A percentile compares a stretch with the other conserved stretches of the same genome.
These are phyloP conservation scores for Globisporangium apiculatum DNA, from an alignment of 352 stramenopile species.

Conservation along the genomic window DNA sequence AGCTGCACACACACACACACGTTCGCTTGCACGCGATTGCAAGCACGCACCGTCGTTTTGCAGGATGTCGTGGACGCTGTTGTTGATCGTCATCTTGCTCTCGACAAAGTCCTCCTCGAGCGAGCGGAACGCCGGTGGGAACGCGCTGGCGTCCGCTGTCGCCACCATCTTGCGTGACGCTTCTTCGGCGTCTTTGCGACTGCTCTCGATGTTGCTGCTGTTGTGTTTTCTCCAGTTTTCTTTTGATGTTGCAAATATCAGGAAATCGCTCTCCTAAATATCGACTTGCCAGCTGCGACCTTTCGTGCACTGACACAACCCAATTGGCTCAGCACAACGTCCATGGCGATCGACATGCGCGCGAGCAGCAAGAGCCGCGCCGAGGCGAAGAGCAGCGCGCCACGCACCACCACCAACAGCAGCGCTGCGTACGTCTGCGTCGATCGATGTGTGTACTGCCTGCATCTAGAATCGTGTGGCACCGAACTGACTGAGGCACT, in stretches of 20 bases:
- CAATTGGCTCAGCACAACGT: no score
- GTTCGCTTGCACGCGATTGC: no score
- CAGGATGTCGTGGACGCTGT: slow-evolving; percentile 60
- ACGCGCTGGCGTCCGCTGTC: slow-evolving; percentile 15
- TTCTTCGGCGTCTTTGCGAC: neutral
- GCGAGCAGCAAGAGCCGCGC: slow-evolving; percentile 14
- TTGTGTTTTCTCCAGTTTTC: neutral
- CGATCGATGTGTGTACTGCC: neutral
- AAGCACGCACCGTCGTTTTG: slow-evolving; percentile 25
- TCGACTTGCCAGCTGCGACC: neutral
- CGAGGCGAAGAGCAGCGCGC: slow-evolving; percentile 24
- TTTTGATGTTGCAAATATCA: no score
- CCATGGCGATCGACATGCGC: neutral
- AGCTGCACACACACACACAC: no score
- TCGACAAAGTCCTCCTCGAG: slow-evolving; percentile 79
- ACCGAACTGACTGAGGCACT: neutral
- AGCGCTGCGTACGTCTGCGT: slow-evolving; percentile 18
- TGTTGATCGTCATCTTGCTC: slow-evolving; percentile 79
- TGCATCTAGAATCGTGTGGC: neutral
- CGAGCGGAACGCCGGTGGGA: slow-evolving; percentile 53
- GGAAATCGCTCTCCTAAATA: neutral
- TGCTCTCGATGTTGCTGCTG: neutral
- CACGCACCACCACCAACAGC: neutral
- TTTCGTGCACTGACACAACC: neutral
- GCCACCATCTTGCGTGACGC: slow-evolving; percentile 3